phyloP scores from a whole-genome alignment of 2,329 filamentous ascomycete species.

The Pestalotiopsis fici region DNA sequence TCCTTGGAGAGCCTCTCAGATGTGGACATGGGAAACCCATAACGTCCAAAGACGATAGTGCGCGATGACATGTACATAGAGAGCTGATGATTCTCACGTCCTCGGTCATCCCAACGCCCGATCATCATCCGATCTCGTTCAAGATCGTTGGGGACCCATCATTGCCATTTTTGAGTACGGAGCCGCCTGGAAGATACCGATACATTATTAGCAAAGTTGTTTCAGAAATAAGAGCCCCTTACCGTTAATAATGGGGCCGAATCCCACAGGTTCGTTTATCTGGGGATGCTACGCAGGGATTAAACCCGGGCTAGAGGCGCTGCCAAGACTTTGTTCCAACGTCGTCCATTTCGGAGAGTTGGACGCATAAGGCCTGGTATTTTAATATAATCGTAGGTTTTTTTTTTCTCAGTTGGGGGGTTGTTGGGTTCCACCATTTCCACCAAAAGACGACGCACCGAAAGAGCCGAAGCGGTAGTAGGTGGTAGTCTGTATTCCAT shows the following conservation, averaged over 20 bases:
- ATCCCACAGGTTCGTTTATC: neutral
- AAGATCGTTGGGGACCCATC: neutral
- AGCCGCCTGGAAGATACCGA: neutral
- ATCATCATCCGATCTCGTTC: neutral
- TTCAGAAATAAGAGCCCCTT: conserved; percentile 1
- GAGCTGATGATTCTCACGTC: neutral
- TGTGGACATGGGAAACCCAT: too few relatives aligned
- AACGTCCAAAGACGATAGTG: neutral
- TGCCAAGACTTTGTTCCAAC: conserved; percentile 4
- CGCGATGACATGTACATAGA: neutral
- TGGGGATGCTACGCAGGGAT: neutral
- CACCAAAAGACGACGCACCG: neutral
- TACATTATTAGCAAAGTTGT: neutral
- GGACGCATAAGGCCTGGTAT: neutral
- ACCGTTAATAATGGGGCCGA: neutral
- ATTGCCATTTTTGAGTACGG: neutral
- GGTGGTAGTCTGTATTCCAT: neutral
- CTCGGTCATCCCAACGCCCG: neutral
- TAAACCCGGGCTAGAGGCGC: neutral
- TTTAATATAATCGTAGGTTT: neutral
- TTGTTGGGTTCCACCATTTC: neutral
- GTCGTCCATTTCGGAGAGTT: neutral
- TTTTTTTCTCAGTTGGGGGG: neutral
- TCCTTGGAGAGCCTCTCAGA: too few relatives aligned
- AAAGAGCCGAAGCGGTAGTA: neutral